Evolutionary conservation across 225 moss, liverwort and hornwort species (phyloP).

Genomic region (Physcomitrium patens): DNA sequence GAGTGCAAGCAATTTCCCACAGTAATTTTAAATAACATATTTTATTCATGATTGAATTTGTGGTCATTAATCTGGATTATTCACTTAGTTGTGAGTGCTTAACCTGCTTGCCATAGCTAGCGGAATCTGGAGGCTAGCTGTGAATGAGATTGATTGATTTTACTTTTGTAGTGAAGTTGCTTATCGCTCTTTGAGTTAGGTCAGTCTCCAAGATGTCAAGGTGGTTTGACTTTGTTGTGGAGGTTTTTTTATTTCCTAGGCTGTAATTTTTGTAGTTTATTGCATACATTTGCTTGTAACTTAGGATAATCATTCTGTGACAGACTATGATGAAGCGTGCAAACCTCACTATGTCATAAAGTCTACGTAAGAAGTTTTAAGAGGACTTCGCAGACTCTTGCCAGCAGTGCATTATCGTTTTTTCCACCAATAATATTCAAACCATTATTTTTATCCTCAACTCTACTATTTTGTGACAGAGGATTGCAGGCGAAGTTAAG

Average conservation of each 20-base stretch:
- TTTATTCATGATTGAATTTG: conserved; percentile 25
- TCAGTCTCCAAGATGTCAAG: neutral
- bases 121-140: neutral
- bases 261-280: neutral
- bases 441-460: neutral
- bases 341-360: neutral
- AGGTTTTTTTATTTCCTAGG: conserved; percentile 2
- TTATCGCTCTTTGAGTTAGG: no score
- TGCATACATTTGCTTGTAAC: neutral
- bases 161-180: neutral
- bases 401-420: neutral
- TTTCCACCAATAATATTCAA: neutral
- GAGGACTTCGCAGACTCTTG: neutral
- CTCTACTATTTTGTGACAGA: conserved; percentile 48
- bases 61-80: conserved; percentile 13
- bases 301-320: neutral
- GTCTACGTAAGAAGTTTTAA: neutral
- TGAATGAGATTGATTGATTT: neutral
- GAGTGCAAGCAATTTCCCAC: conserved; percentile 93
- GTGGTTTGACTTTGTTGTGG: neutral
- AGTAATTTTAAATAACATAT: conserved; percentile 43
- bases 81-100: neutral
- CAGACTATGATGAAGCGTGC: conserved; percentile 4
- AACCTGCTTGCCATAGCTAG: neutral
- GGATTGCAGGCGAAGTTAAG: conserved; percentile 94